phyloP scores from a whole-genome alignment of 2,329 filamentous ascomycete species.

The Microthyrium microscopicum region DNA sequence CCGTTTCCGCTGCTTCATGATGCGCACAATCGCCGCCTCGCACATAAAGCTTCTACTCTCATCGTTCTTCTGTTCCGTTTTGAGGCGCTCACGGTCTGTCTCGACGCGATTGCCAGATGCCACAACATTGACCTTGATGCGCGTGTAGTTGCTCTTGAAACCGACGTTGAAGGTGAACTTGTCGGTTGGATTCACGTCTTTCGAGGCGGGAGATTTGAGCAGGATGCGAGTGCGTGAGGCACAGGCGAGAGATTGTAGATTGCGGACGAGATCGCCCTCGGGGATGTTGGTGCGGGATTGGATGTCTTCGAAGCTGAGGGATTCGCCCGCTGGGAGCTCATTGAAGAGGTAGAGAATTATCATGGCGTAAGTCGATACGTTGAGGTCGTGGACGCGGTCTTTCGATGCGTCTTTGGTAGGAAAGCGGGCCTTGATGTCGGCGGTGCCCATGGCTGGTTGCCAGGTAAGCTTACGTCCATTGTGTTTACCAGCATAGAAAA shows the following conservation, averaged over 20 bases:
- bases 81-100: conserved; percentile 46
- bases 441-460: conserved; percentile 60
- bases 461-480: conserved; percentile 81
- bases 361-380: conserved; percentile 86
- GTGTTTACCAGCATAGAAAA: conserved; percentile 75
- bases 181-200: conserved; percentile 60
- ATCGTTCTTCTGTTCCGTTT: conserved; percentile 61
- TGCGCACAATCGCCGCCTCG: conserved; percentile 62
- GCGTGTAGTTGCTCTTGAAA: conserved; percentile 68
- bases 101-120: conserved; percentile 72
- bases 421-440: conserved; percentile 71
- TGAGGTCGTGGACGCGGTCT: conserved; percentile 68
- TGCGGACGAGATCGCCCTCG: conserved; percentile 52
- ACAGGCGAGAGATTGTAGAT: conserved; percentile 66
- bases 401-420: conserved; percentile 51
- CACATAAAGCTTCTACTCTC: conserved; percentile 54
- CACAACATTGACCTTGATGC: conserved; percentile 80
- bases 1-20: conserved; percentile 75
- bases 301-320: conserved; percentile 56
- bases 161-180: conserved; percentile 66
- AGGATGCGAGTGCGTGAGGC: conserved; percentile 71
- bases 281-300: conserved; percentile 70
- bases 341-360: conserved; percentile 83
- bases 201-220: conserved; percentile 62
- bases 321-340: conserved; percentile 38